These are phyloP conservation scores for Colletotrichum filicis DNA, from an alignment of 2,329 filamentous ascomycete species.

Conservation along the genomic window DNA sequence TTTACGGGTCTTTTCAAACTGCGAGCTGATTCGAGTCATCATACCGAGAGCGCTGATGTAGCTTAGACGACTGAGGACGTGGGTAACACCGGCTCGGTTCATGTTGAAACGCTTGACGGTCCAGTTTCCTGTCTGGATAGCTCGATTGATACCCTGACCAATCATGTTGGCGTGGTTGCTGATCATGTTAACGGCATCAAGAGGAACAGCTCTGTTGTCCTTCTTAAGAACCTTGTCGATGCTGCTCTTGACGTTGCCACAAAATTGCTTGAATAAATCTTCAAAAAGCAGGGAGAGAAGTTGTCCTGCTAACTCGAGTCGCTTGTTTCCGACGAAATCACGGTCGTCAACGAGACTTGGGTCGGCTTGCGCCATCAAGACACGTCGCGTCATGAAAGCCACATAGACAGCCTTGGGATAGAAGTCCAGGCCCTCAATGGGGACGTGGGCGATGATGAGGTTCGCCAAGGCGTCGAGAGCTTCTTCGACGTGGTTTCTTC, in stretches of 20 bases:
- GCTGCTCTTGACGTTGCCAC: slow-evolving; percentile 86
- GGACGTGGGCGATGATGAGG: slow-evolving; percentile 94
- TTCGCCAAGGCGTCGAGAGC: slow-evolving; percentile 92
- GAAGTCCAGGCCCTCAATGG: slow-evolving; percentile 91
- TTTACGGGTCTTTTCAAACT: slow-evolving; percentile 98
- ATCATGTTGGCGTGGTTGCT: slow-evolving; percentile 88
- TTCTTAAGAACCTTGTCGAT: slow-evolving; percentile 98
- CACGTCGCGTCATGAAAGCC: slow-evolving; percentile 96
- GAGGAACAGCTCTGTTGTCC: slow-evolving; percentile 86
- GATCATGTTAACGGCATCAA: slow-evolving; percentile 88
- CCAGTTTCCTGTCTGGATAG: slow-evolving; percentile 98
- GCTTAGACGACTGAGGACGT: slow-evolving; percentile 93
- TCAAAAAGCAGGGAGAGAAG: slow-evolving; percentile 94
- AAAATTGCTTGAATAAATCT: slow-evolving; percentile 97
- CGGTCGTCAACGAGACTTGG: slow-evolving; percentile 91
- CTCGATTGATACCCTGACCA: slow-evolving; percentile 91
- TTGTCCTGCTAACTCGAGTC: slow-evolving; percentile 93
- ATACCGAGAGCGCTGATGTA: slow-evolving; percentile 98
- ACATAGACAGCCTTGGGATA: slow-evolving; percentile 97
- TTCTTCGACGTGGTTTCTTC: slow-evolving; percentile 88
- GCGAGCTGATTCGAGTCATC: slow-evolving; percentile 99
- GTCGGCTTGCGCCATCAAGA: slow-evolving; percentile 93
- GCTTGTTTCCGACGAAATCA: slow-evolving; percentile 98
- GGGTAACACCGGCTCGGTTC: slow-evolving; percentile 96
- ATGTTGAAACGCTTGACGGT: slow-evolving; percentile 98